phyloP scores from a whole-genome alignment of 2,329 filamentous ascomycete species.

The Talaromyces funiculosus region DNA sequence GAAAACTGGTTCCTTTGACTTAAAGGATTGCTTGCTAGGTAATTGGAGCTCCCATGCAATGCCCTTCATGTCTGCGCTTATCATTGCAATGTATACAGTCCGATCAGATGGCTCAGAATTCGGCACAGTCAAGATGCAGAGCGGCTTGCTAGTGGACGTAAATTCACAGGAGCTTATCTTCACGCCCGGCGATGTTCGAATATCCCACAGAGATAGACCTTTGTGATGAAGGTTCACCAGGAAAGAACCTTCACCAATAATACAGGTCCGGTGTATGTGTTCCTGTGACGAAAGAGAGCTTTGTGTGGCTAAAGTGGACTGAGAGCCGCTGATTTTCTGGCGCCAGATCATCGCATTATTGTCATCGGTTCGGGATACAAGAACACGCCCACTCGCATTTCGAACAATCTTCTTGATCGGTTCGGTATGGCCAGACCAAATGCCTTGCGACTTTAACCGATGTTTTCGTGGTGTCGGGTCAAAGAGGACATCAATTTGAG shows the following conservation, averaged over 20 bases:
- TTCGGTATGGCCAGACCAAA: conserved; percentile 79
- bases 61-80: conserved; percentile 71
- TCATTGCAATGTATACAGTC: conserved; percentile 67
- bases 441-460: conserved; percentile 57
- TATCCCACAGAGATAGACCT: conserved; percentile 73
- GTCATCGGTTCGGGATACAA: conserved; percentile 72
- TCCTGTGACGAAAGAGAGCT: conserved; percentile 62
- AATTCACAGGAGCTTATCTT: conserved; percentile 58
- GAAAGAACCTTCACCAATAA: conserved; percentile 71
- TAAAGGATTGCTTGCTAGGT: conserved; percentile 22
- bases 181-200: conserved; percentile 53
- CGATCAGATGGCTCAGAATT: conserved; percentile 53
- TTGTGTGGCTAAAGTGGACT: conserved; percentile 57
- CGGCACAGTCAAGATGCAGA: conserved; percentile 71
- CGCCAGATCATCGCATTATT: conserved; percentile 82
- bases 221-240: conserved; percentile 72
- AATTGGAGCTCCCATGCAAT: conserved; percentile 73
- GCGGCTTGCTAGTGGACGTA: conserved; percentile 60
- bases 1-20: conserved; percentile 38
- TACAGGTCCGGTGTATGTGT: conserved; percentile 73
- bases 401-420: conserved; percentile 80
- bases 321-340: conserved; percentile 51
- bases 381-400: conserved; percentile 71
- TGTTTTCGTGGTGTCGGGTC: conserved; percentile 59
- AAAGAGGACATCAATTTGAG: conserved; percentile 71